phyloP scores from a whole-genome alignment of 495 filamentous ascomycete species.

The Neurospora discreta region DNA sequence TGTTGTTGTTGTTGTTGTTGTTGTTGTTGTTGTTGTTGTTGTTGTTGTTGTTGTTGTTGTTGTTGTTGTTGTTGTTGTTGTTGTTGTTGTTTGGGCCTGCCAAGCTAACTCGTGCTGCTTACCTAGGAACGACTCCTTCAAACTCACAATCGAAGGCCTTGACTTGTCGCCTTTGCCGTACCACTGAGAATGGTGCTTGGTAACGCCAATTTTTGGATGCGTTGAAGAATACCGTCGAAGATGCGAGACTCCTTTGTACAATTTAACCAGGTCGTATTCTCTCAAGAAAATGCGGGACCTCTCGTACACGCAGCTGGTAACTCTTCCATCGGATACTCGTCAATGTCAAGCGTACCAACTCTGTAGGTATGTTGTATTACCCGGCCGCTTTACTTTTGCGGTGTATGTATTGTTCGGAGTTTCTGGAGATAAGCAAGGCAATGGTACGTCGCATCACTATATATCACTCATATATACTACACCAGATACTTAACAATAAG shows the following conservation, averaged over 20 bases:
- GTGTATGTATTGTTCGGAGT: too few relatives aligned
- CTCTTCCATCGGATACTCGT: background rate
- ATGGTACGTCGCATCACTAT: too few relatives aligned
- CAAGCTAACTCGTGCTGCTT: background rate
- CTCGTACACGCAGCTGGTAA: background rate
- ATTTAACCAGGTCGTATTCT: background rate
- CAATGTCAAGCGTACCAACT: background rate
- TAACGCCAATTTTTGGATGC: background rate
- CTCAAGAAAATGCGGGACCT: background rate
- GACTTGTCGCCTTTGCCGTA: conserved; percentile 67
- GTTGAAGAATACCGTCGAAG: background rate
- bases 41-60: too few relatives aligned
- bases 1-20: too few relatives aligned
- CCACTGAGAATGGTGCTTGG: background rate
- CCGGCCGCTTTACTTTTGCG: too few relatives aligned
- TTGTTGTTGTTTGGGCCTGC: background rate
- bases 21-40: too few relatives aligned
- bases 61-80: too few relatives aligned
- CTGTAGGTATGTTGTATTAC: background rate
- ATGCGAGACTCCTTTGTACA: background rate
- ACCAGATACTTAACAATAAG: too few relatives aligned
- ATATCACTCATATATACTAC: too few relatives aligned
- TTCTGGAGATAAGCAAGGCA: too few relatives aligned
- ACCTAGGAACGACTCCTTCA: conserved; percentile 63
- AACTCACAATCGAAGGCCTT: conserved; percentile 59